Evolutionary conservation across 1,139 yeast genomes (phyloP), one percentile per base, ranked within the genome.

Genomic region (Debaryomycetaceae sp.): DNA sequence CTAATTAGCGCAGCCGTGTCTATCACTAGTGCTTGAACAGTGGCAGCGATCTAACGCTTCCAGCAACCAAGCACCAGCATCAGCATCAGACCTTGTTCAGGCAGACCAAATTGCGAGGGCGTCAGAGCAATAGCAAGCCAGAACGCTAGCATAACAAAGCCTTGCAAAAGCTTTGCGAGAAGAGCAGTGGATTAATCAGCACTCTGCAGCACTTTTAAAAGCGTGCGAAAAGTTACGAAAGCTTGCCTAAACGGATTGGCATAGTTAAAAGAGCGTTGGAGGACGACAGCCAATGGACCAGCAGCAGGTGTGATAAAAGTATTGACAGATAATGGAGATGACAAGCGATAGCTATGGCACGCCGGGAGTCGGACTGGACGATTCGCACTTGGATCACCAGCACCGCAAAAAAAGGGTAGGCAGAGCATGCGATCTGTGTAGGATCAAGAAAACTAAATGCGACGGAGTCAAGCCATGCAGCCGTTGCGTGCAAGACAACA

Each of bases 391-490:
- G 33, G 37, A 41, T 8, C 48, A 46, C 36, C 59, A 53, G 13
- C 49, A 53, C 24, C 75, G 75, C 58, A 84, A 84, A 70, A 83
- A 81, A 63, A 65, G 95, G 49, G 93, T 86, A 6, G 87, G 88
- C 36, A 85, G 84, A 58, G 95, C 95, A 5, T 86, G 95, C 56
- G 93, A 86, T 59, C 80, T 86, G 43, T 86, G 95, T 63, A 72
- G 91, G 42, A 78, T 84, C 57, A 84, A 84, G 58, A 84, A 83
- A 64, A 82, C 88, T 9, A 82, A 84, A 56, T 86, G 91, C 63
- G 89, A 86, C 53, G 95, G 95, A 14, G 76, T 79, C 50, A 83
- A 83, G 56, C 93, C 95, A 2, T 86, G 95, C 57, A 75, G 80
- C 37, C 72, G 85, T 43, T 86, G 95, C 59, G 65, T 76, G 8